phyloP scores from a whole-genome alignment of 139 green algal species.

The Coccomyxa sp. region DNA sequence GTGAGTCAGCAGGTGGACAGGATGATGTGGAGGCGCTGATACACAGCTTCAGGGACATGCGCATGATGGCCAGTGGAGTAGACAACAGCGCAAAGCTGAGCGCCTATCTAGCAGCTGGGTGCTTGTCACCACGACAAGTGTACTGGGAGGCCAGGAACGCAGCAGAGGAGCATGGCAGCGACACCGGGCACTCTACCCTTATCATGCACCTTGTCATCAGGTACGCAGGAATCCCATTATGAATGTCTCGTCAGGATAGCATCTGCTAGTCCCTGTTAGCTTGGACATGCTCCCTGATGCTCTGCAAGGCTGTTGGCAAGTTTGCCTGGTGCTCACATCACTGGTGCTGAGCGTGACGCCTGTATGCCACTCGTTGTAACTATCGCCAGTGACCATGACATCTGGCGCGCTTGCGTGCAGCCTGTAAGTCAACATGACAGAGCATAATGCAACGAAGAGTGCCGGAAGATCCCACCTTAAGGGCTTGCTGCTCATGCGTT shows the following conservation, averaged over 20 bases:
- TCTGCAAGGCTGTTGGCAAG: too few relatives aligned
- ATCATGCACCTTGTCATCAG: slow-evolving; percentile 47
- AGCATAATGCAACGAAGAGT: too few relatives aligned
- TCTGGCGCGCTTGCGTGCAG: too few relatives aligned
- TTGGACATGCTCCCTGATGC: neutral
- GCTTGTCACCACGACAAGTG: slow-evolving; percentile 55
- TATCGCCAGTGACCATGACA: too few relatives aligned
- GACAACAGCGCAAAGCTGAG: slow-evolving; percentile 72
- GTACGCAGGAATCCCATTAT: neutral
- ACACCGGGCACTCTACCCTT: slow-evolving; percentile 39
- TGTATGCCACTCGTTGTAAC: too few relatives aligned
- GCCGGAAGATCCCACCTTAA: too few relatives aligned
- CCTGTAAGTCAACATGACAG: too few relatives aligned
- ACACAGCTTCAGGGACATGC: slow-evolving; percentile 2
- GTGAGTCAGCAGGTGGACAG: neutral
- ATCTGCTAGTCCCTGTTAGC: neutral
- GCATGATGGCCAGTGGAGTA: slow-evolving; percentile 30
- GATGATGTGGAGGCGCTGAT: too few relatives aligned
- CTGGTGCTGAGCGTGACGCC: too few relatives aligned
- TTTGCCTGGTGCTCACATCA: too few relatives aligned
- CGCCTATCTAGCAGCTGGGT: slow-evolving; percentile 61
- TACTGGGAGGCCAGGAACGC: slow-evolving; percentile 29
- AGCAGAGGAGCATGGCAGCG: slow-evolving; percentile 28
- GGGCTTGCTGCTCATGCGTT: too few relatives aligned
- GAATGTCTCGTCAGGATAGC: neutral